These are phyloP conservation scores for Sporormia fimetaria DNA, from an alignment of 495 filamentous ascomycete species.

Conservation along the genomic window DNA sequence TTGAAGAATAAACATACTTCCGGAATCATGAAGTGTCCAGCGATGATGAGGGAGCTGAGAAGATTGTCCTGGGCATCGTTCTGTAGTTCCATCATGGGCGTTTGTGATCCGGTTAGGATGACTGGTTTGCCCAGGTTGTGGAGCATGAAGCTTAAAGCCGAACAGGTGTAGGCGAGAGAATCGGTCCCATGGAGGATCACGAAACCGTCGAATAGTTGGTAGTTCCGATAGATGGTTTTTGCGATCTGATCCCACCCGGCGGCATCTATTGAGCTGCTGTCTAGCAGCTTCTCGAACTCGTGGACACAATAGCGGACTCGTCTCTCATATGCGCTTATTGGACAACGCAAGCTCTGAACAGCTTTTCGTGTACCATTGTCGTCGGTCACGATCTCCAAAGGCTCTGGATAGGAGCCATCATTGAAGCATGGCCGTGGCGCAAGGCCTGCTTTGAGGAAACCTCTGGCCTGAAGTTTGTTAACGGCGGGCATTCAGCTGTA, in stretches of 20 bases:
- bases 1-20: conserved; percentile 96
- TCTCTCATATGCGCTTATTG: conserved; percentile 65
- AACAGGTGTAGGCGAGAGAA: conserved; percentile 82
- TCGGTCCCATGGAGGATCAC: conserved; percentile 96
- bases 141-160: conserved; percentile 90
- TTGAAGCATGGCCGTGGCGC: conserved; percentile 81
- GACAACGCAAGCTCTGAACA: conserved; percentile 60
- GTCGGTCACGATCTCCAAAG: conserved; percentile 45
- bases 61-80: conserved; percentile 96
- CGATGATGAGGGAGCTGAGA: conserved; percentile 82
- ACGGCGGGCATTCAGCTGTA: not conserved
- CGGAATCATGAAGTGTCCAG: conserved; percentile 90
- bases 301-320: conserved; percentile 77
- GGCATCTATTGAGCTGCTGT: conserved; percentile 85
- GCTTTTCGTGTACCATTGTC: conserved; percentile 34
- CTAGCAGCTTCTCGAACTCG: conserved; percentile 78
- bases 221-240: conserved; percentile 55
- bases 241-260: conserved; percentile 87
- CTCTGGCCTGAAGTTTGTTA: conserved; percentile 35
- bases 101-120: conserved; percentile 82
- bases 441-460: conserved; percentile 76
- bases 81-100: conserved; percentile 83
- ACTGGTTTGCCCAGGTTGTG: conserved; percentile 85
- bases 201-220: conserved; percentile 85
- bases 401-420: conserved; percentile 53